Evolutionary conservation across 768 basidiomycete genomes (phyloP).

Genomic region (Pulveroboletus sp.): DNA sequence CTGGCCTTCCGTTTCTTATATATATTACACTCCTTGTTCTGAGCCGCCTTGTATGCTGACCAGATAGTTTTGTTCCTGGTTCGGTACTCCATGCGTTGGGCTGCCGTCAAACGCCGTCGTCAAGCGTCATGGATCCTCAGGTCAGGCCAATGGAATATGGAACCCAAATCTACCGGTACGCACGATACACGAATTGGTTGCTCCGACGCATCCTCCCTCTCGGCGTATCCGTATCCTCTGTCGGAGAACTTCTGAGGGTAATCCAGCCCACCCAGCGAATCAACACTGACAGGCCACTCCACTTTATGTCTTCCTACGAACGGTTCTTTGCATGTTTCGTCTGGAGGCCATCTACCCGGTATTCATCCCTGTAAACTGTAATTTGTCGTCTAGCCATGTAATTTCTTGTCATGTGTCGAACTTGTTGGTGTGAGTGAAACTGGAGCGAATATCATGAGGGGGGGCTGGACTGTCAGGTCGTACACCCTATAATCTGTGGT

Average conservation of each 20-base stretch:
- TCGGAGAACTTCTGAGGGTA: constrained; percentile 11
- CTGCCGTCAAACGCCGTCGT: constrained; percentile 19
- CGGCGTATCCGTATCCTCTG: constrained; percentile 13
- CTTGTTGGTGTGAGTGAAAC: too few species aligned
- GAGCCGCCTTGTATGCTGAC: not conserved
- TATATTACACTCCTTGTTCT: not conserved
- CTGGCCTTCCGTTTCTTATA: not conserved
- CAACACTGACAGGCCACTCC: not conserved
- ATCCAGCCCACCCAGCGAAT: not conserved
- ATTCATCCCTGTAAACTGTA: not conserved
- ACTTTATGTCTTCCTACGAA: not conserved
- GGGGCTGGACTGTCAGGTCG: too few species aligned
- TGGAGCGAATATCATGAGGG: not conserved
- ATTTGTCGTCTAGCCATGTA: not conserved
- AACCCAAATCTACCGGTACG: constrained; percentile 9
- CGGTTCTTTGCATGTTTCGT: not conserved
- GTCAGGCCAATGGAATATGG: constrained; percentile 18
- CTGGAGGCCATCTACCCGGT: not conserved
- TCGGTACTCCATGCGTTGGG: constrained; percentile 12
- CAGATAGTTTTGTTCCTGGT: constrained; percentile 15
- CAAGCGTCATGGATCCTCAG: constrained; percentile 24
- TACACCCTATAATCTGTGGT: too few species aligned
- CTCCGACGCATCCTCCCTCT: constrained; percentile 13
- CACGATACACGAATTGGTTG: constrained; percentile 8
- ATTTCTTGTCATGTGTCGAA: not conserved